Conservation (phyloP, 352 stramenopile genomes). For the Discostella stelligera region DNA sequence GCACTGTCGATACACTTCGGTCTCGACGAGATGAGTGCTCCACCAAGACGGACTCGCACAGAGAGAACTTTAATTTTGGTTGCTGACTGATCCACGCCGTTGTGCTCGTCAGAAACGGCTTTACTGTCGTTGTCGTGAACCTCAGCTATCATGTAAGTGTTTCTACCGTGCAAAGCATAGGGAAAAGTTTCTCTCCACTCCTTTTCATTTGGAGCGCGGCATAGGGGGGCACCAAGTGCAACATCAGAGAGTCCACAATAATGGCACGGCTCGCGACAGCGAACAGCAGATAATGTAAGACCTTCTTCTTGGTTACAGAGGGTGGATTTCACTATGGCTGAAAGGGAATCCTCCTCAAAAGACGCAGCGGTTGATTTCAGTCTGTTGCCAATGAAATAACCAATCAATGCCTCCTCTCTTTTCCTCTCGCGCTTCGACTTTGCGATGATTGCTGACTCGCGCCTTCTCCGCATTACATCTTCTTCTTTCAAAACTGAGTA, state of each 20-base stretch:
- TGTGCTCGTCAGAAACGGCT: slow-evolving; percentile 4
- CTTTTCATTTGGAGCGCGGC: slow-evolving; percentile 71
- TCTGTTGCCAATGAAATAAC: slow-evolving; percentile 56
- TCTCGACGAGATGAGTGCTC: slow-evolving; percentile 68
- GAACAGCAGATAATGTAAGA: slow-evolving; percentile 58
- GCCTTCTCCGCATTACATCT: slow-evolving; percentile 44
- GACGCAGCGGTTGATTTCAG: slow-evolving; percentile 73
- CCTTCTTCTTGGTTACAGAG: slow-evolving; percentile 66
- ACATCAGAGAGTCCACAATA: slow-evolving; percentile 80
- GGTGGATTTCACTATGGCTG: slow-evolving; percentile 65
- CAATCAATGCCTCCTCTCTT: slow-evolving; percentile 57
- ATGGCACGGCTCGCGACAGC: slow-evolving; percentile 69
- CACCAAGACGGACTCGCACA: slow-evolving; percentile 74
- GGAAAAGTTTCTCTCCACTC: slow-evolving; percentile 81
- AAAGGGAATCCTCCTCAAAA: slow-evolving; percentile 80
- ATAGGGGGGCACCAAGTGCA: slow-evolving; percentile 73
- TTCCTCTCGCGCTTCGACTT: slow-evolving; percentile 61
- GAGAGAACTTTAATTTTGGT: slow-evolving; percentile 46
- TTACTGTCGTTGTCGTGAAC: slow-evolving; percentile 34
- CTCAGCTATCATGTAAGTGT: slow-evolving; percentile 71
- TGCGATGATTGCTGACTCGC: slow-evolving; percentile 39
- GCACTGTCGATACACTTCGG: slow-evolving; percentile 43
- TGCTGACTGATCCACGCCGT: slow-evolving; percentile 4
- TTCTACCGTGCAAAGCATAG: slow-evolving; percentile 55
- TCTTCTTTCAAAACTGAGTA: slow-evolving; percentile 32